Evolutionary conservation across 768 basidiomycete species (phyloP).

Genomic region (Agaricus blazei): DNA sequence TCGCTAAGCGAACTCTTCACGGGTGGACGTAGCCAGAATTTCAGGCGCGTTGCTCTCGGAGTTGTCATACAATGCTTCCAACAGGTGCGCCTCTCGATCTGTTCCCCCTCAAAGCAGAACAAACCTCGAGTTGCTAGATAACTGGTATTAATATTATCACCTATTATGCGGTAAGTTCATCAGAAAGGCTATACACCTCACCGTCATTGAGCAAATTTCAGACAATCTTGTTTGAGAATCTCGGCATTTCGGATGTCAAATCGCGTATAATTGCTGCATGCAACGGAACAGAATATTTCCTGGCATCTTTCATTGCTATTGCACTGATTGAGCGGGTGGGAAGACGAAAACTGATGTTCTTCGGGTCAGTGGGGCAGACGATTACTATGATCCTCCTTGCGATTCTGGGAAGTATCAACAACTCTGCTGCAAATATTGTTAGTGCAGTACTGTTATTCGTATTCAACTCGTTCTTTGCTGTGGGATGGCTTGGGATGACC

Average conservation of each 20-base stretch:
- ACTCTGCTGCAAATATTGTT: slow-evolving; percentile 40
- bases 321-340: slow-evolving; percentile 69
- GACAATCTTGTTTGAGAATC: slow-evolving; percentile 52
- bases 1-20: slow-evolving; percentile 50
- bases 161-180: slow-evolving; percentile 36
- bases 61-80: slow-evolving; percentile 62
- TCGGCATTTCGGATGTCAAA: slow-evolving; percentile 54
- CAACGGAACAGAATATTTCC: slow-evolving; percentile 68
- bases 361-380: slow-evolving; percentile 58
- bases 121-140: slow-evolving; percentile 28
- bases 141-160: slow-evolving; percentile 65
- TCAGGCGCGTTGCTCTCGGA: slow-evolving; percentile 51
- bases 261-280: slow-evolving; percentile 61
- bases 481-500: slow-evolving; percentile 69
- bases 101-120: neutral
- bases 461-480: slow-evolving; percentile 69
- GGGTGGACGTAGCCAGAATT: slow-evolving; percentile 54
- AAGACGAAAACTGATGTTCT: slow-evolving; percentile 66
- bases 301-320: slow-evolving; percentile 69
- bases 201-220: slow-evolving; percentile 17
- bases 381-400: slow-evolving; percentile 58
- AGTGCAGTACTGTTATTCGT: slow-evolving; percentile 57
- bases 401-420: slow-evolving; percentile 48
- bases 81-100: slow-evolving; percentile 28
- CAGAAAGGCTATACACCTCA: neutral